Evolutionary conservation across 2,329 filamentous ascomycete species (phyloP), one percentile per base, ranked within the genome.

Genomic region (Neofusicoccum laricinum): DNA sequence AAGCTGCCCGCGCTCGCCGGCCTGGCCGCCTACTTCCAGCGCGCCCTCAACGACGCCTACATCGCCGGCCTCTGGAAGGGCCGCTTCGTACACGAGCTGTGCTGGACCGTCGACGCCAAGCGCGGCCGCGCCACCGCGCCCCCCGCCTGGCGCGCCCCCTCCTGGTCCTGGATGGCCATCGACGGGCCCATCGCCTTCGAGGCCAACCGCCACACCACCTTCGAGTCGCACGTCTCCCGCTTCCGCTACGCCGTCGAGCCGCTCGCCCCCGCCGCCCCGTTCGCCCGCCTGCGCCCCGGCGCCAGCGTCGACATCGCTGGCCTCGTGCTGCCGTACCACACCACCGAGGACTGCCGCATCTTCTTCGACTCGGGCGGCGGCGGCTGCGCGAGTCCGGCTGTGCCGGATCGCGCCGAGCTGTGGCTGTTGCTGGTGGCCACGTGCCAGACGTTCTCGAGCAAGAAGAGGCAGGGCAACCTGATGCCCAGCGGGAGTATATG

Each of bases 1-100:
- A 67, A 67, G 36, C 50, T 67, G 21, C 50, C 64, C 17, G 66
- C 66, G 11, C 63, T 67, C 8, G 55, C 64, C 14, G 66, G 66
- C n/a, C 45, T 66, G 25, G 65, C 51, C 6, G 8, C 61, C 14
- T 66, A 64, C 61, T 50, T 66, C 21, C 40, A 45, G 11, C 21
- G 36, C 21, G 61, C 21, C 7, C 32, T 57, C 19, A 34, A 64
- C 46, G 43, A 58, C 50, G 41, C 12, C 12, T 66, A 64, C 40
- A 10, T 66, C n/a, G 61, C 64, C 4, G 64, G 64, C 5, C 49
- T 66, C 11, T 66, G 64, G 64, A 21, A 36, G 10, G 38, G 45
- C 17, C 19, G 50, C 55, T 45, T 66, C 17, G 30, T 64, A 4
- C 51, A 59, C 46, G 61, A 64, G 41, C 49, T 66, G 14, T 45